Base-by-base conservation (phyloP, 305 asterid species). In the Andrographis paniculata region DNA sequence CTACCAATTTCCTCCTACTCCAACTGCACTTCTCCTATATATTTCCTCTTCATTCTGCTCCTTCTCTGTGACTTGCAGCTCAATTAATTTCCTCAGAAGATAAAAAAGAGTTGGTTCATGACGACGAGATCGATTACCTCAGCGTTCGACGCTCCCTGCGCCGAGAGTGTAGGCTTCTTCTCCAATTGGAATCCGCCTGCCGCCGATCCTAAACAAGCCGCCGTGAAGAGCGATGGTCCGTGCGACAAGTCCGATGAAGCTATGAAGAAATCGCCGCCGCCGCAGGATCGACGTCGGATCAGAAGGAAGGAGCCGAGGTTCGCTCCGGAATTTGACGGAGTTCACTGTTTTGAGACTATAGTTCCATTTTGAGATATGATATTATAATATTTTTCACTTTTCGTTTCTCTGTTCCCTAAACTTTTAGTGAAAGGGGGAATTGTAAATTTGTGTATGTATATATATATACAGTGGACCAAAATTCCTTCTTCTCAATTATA, bases 331-430 rank as follows among this genome's bases (percentile, higher is more conserved):
- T 52, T 73, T 19, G 81, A 77, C 16, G 86, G 77, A 1, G 46
- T 77, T 0, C 68, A 73, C 52, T 73, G 76, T 46, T 73, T 65
- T 17, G 86, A 77, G 38, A 70, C 73, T 16, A 76, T 76, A 35
- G 12, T 69, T 37, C 71, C 77, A 4, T 3, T 3, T 24, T 24
- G 30, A 24, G 30, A 24, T 8, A 24, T 24, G 30, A 8, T 8
- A 8, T 4, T 24, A 3, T 24, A 8, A 3, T 24, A 3, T 24
- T 24, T 4, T 24, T 24, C 30, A 24, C 30, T n/a, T n/a, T n/a
- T n/a, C n/a, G n/a, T n/a, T n/a, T n/a, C n/a, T n/a, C n/a, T n/a
- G n/a, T n/a, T n/a, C n/a, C n/a, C n/a, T n/a, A n/a, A n/a, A n/a
- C n/a, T n/a, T n/a, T n/a, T n/a, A n/a, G n/a, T n/a, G n/a, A n/a